phyloP scores from a whole-genome alignment of 768 basidiomycete genomes.

The Ramaria sp. region DNA sequence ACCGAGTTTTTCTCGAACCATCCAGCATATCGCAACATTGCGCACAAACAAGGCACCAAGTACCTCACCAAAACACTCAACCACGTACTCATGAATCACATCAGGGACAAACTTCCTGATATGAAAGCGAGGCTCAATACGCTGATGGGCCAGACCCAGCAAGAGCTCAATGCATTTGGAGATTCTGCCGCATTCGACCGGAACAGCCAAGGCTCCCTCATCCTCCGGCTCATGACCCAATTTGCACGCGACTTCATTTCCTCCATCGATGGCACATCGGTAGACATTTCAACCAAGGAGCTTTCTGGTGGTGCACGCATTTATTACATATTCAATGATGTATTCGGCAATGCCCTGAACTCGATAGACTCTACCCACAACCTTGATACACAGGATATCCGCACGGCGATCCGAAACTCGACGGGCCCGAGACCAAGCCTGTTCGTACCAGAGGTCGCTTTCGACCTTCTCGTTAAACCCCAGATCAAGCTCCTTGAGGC shows the following conservation, averaged over 20 bases:
- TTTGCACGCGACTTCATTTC: slow-evolving; percentile 96
- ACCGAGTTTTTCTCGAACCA: slow-evolving; percentile 87
- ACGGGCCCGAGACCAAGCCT: slow-evolving; percentile 93
- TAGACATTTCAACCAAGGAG: slow-evolving; percentile 96
- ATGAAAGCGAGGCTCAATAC: slow-evolving; percentile 99
- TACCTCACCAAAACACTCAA: slow-evolving; percentile 90
- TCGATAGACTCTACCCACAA: slow-evolving; percentile 87
- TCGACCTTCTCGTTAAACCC: slow-evolving; percentile 93
- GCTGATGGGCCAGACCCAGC: slow-evolving; percentile 97
- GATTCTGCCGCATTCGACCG: slow-evolving; percentile 84
- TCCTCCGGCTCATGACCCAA: slow-evolving; percentile 96
- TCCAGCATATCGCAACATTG: slow-evolving; percentile 86
- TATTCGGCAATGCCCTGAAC: slow-evolving; percentile 87
- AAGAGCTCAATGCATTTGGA: slow-evolving; percentile 94
- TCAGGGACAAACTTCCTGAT: slow-evolving; percentile 96
- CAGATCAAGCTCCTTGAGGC: slow-evolving; percentile 95
- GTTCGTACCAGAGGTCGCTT: slow-evolving; percentile 95
- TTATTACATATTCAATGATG: slow-evolving; percentile 99
- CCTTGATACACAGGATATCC: slow-evolving; percentile 88
- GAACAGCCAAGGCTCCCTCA: slow-evolving; percentile 67
- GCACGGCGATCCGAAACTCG: slow-evolving; percentile 96
- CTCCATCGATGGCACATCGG: slow-evolving; percentile 93
- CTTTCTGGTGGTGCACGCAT: slow-evolving; percentile 95
- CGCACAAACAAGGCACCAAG: slow-evolving; percentile 96
- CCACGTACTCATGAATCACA: slow-evolving; percentile 93